These are phyloP conservation scores for Clavulina sp. DNA, from an alignment of 768 basidiomycete species.

Conservation along the genomic window DNA sequence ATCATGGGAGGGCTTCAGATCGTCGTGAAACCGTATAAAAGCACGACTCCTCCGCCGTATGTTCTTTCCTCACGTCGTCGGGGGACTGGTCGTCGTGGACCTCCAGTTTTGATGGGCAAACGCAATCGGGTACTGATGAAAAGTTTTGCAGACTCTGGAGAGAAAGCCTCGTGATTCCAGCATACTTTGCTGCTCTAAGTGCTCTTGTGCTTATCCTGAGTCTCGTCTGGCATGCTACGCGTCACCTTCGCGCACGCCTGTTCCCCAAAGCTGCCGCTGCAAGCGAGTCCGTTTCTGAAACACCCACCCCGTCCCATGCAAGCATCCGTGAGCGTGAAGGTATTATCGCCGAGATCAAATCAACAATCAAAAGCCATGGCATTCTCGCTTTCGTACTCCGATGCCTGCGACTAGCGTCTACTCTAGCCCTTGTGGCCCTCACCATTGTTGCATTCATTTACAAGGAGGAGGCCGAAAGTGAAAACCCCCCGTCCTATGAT, in stretches of 20 bases:
- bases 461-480: constrained; percentile 17
- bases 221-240: neutral
- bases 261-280: no score
- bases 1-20: no score
- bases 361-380: constrained; percentile 18
- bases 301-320: no score
- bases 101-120: no score
- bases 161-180: neutral
- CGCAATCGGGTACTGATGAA: no score
- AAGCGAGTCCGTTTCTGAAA: no score
- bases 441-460: constrained; percentile 29
- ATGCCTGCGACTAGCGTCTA: constrained; percentile 28
- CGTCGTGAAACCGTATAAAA: no score
- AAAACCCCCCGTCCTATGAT: neutral
- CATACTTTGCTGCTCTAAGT: neutral
- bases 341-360: constrained; percentile 8
- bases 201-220: neutral
- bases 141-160: constrained; percentile 1
- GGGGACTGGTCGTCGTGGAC: no score
- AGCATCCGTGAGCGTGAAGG: no score
- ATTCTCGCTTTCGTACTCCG: constrained; percentile 31
- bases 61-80: no score
- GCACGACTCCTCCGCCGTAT: no score
- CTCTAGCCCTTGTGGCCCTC: constrained; percentile 31
- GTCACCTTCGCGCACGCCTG: neutral